phyloP scores from a whole-genome alignment of 768 basidiomycete species.

The Amanita exitialis region DNA sequence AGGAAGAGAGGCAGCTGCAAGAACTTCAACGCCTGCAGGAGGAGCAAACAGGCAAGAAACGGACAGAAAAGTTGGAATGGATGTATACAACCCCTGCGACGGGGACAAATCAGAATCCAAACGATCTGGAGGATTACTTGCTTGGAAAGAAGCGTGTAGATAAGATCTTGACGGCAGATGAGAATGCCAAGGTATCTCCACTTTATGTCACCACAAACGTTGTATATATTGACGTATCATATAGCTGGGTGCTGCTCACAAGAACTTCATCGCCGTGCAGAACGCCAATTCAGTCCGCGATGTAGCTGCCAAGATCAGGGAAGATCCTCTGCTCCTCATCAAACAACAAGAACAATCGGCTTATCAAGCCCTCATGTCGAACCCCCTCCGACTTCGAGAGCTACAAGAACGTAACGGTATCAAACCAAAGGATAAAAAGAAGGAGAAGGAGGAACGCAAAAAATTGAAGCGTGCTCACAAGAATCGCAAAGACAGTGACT shows the following conservation, averaged over 20 bases:
- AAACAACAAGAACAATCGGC: slow-evolving; percentile 97
- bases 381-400: slow-evolving; percentile 76
- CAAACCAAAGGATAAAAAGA: slow-evolving; percentile 56
- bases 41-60: slow-evolving; percentile 90
- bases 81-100: slow-evolving; percentile 98
- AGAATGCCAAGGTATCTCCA: slow-evolving; percentile 69
- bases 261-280: slow-evolving; percentile 89
- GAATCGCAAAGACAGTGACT: slow-evolving; percentile 17
- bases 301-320: slow-evolving; percentile 86
- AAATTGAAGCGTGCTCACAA: slow-evolving; percentile 30
- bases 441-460: slow-evolving; percentile 36
- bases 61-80: slow-evolving; percentile 95
- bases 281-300: slow-evolving; percentile 90
- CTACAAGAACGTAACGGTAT: slow-evolving; percentile 78
- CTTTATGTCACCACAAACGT: background rate
- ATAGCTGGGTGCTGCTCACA: slow-evolving; percentile 78
- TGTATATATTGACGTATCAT: background rate
- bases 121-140: slow-evolving; percentile 93
- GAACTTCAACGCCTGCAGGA: slow-evolving; percentile 95
- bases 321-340: slow-evolving; percentile 95
- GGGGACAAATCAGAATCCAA: slow-evolving; percentile 76
- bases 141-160: slow-evolving; percentile 97
- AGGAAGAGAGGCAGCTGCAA: slow-evolving; percentile 93
- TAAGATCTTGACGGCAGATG: slow-evolving; percentile 86
- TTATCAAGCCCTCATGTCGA: slow-evolving; percentile 76